Evolutionary conservation across 352 stramenopile species (phyloP), one percentile per base, ranked within the genome.

Genomic region (Phytophthora palmivora): DNA sequence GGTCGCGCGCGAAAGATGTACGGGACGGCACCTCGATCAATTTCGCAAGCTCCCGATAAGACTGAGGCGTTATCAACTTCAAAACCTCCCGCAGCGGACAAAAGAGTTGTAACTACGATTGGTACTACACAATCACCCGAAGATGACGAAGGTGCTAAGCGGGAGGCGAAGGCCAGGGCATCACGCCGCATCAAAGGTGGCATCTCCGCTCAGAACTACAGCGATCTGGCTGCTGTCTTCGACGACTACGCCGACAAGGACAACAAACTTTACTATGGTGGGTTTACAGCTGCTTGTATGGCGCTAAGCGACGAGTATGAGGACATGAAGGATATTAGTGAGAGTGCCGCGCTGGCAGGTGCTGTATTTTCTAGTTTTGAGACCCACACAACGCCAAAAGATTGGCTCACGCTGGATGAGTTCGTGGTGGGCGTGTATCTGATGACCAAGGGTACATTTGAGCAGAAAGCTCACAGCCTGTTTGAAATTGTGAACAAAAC

Each of bases 401-500:
- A 91, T 47, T 92, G 78, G 79, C 69, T 94, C 11, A 77, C 77
- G 22, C 54, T 92, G 30, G 84, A 92, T 54, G 86, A 94, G 49
- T 94, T 94, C 46, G 80, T 88, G 14, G 78, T 92, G 43, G 86
- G 86, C 6, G 79, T 92, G 22, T 92, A 94, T 60, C 51, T 94
- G 30, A 91, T 92, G 76, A 89, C 85, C 11, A 88, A 91, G 56
- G 86, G 86, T 24, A 88, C 83, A 1, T 82, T 91, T 6, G 83
- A 91, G 58, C 78, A 94, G 56, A 94, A 94, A 43, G 83, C 86
- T 11, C 80, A 87, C 38, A 91, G 59, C 22, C 68, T 94, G 15
- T 94, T 94, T 47, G 78, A 88, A 9, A 58, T 87, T 56, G 87
- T 94, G 36, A 87, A 94, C 53, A 76, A 74, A 24, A 72, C 52